Evolutionary conservation across 345 rosid genomes (phyloP), one percentile per base, ranked within the genome.

Genomic region (Acer negundo): DNA sequence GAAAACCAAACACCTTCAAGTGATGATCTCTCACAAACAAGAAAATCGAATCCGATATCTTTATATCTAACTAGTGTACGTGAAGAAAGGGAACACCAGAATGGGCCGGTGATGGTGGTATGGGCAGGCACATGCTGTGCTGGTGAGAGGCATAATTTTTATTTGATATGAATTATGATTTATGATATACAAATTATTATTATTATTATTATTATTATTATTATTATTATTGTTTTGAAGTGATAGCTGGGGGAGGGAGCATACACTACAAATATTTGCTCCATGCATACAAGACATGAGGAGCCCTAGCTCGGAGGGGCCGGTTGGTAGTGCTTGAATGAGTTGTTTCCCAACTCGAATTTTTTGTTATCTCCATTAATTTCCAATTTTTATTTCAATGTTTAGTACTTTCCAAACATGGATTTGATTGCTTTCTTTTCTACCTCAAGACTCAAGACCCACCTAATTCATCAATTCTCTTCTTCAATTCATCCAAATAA

Each of bases 101-200:
- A 19, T 28, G 61, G 28, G 58, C 58, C 58, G 58, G 24, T 63
- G 75, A 61, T 20, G 38, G 35, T 38, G 46, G 77, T 77, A 77
- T 77, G 89, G 86, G 85, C 86, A 69, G 82, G 77, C 85, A 85
- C 89, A 84, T 89, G 92, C 68, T 63, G 81, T 89, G 90, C 85
- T 81, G 86, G 90, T 70, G 49, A 85, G 49, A 85, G 85, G 73
- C 73, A 78, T 77, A 78, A 19, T 31, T 70, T 12, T 76, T 67
- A 42, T 70, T 56, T 67, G 80, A 35, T 35, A 35, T 35, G 6
- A 35, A 35, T 35, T 35, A 35, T 35, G 38, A 5, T 35, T 35
- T 35, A 35, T 35, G 38, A 35, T 4, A 35, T 35, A 35, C 38
- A 35, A 35, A 35, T 35, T 35, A 35, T 35, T 4, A 31, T 31